These are phyloP conservation scores for Symbiodinium natans DNA, from an alignment of 73 alveolate genomes.

Conservation along the genomic window DNA sequence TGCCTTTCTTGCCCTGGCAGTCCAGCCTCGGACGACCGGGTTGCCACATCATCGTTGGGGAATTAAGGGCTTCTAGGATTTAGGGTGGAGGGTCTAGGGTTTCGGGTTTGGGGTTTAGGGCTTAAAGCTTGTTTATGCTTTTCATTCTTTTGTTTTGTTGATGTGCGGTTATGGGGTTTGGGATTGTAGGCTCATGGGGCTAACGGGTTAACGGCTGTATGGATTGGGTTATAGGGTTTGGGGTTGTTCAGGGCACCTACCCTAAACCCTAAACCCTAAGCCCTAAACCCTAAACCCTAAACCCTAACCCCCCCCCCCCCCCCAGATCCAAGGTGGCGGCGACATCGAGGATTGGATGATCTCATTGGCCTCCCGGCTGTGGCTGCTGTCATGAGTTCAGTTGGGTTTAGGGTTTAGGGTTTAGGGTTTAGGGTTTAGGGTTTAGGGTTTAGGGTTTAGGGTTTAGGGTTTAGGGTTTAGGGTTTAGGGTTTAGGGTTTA, in stretches of 20 bases:
- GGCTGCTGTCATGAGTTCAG: neutral
- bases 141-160: too few species aligned
- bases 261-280: neutral
- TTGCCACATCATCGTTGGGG: neutral
- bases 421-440: neutral
- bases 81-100: neutral
- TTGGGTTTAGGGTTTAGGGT: neutral
- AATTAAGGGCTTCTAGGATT: neutral
- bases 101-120: neutral
- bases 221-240: too few species aligned
- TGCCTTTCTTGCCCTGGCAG: conserved; percentile 85
- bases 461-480: too few species aligned
- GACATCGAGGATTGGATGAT: conserved; percentile 77
- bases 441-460: too few species aligned
- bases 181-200: too few species aligned
- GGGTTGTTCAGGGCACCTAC: too few species aligned
- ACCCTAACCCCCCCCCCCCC: neutral
- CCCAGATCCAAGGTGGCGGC: neutral
- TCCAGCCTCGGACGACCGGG: conserved; percentile 24
- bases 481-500: too few species aligned
- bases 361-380: conserved; percentile 31
- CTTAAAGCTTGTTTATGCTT: too few species aligned
- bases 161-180: too few species aligned
- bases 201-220: too few species aligned
- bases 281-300: neutral